Evolutionary conservation across 2,329 filamentous ascomycete genomes (phyloP), one percentile per base, ranked within the genome.

Genomic region (Botryotinia calthae): DNA sequence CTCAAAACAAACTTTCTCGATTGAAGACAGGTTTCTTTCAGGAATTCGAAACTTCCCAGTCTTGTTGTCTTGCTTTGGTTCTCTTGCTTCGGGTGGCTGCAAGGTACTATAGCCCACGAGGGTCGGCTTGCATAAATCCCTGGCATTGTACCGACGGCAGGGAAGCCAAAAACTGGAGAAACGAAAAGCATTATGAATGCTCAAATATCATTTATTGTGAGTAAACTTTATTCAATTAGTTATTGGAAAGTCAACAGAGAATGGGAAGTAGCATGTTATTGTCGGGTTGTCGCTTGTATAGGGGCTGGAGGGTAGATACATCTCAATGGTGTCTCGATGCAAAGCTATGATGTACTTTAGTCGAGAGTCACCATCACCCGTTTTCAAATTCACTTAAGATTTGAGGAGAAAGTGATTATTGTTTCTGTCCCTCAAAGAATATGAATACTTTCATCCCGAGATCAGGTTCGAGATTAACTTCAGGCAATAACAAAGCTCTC

Each of bases 171-270:
- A 74, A 74, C 73, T 75, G 72, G 74, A 73, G 71, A 65, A 59
- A 44, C 73, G 40, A 69, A 72, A 75, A 71, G 67, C 79, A 84
- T 74, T 76, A 88, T 88, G 87, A 87, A 86, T 77, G 86, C 86
- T 73, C 86, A 88, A 79, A 85, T 88, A 77, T 86, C 85, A 44
- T 87, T 88, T 76, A 83, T 89, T 80, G 87, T 88, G 82, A 83
- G 85, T 83, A 34, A 16, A 61, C 22, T 61, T 25, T 42, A 31
- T 61, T 51, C 44, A 62, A 42, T 68, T 51, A 34, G 10, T 14
- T 9, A 16, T 46, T 48, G 48, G 46, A 46, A 68, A 61, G 51
- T 37, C 42, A 59, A 22, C 18, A 68, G 31, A 28, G 44, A 44
- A 18, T 54, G 61, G 61, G 48, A 61, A 48, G 48, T 63, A 28